phyloP scores from a whole-genome alignment of 1,284 basidiomycete genomes.

The Melampsora larici-populina region DNA sequence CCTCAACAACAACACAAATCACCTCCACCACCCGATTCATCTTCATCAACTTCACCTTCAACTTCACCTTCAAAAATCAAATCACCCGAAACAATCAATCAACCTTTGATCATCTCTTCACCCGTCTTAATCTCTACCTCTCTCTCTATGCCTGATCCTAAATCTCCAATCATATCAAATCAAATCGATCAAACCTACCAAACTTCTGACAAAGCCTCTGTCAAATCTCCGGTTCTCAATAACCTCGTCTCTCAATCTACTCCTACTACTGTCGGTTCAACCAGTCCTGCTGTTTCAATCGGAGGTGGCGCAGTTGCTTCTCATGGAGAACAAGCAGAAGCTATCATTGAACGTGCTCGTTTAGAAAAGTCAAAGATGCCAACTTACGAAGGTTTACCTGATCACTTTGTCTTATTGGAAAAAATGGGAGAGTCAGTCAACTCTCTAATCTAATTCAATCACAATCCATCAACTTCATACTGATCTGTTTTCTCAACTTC shows the following conservation, averaged over 20 bases:
- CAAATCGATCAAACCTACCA: background rate
- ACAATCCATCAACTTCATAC: background rate
- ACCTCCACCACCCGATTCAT: background rate
- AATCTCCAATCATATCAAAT: background rate
- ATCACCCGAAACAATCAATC: too few relatives aligned
- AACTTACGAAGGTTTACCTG: slow-evolving; percentile 61
- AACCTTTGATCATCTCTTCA: background rate
- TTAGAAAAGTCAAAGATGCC: slow-evolving; percentile 74
- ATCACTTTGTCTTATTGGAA: slow-evolving; percentile 73
- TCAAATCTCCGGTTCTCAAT: background rate
- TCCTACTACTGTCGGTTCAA: background rate
- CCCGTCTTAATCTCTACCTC: background rate
- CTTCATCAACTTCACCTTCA: background rate
- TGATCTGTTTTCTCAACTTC: background rate
- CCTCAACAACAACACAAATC: slow-evolving; percentile 11
- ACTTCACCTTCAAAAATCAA: too few relatives aligned
- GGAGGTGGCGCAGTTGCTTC: slow-evolving; percentile 29
- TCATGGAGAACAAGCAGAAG: slow-evolving; percentile 42
- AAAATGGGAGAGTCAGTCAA: slow-evolving; percentile 89
- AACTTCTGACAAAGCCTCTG: background rate
- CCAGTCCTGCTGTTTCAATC: slow-evolving; percentile 19
- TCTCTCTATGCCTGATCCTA: background rate
- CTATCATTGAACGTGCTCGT: slow-evolving; percentile 73
- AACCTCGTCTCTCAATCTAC: background rate
- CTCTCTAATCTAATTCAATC: background rate